Evolutionary conservation across 208 protist genomes (phyloP).

Genomic region (Histomonas meleagridis): DNA sequence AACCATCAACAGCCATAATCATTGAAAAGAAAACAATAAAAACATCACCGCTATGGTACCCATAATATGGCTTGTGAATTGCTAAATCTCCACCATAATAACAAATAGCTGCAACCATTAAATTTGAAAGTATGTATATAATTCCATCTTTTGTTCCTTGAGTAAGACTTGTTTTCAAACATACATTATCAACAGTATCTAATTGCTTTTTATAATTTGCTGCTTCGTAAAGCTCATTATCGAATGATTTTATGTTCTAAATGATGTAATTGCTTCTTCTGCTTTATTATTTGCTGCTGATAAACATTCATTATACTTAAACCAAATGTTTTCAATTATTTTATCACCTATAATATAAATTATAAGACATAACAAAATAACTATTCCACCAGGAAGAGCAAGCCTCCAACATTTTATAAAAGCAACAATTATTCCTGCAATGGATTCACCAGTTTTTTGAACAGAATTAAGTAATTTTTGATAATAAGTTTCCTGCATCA

Average conservation of each 20-base stretch:
- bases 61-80: too few relatives aligned
- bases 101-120: too few relatives aligned
- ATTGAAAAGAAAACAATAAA: too few relatives aligned
- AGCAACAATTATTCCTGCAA: not conserved
- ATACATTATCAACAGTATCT: too few relatives aligned
- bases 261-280: slow-evolving; percentile 4
- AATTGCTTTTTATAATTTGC: too few relatives aligned
- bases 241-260: slow-evolving; percentile 20
- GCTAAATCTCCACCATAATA: too few relatives aligned
- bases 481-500: not conserved
- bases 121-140: too few relatives aligned
- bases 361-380: not conserved
- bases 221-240: not conserved
- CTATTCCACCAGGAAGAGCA: not conserved
- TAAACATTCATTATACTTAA: not conserved
- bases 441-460: not conserved
- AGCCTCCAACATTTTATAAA: not conserved
- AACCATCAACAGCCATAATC: too few relatives aligned
- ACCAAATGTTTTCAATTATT: not conserved
- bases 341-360: not conserved
- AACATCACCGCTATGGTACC: too few relatives aligned
- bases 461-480: too few relatives aligned
- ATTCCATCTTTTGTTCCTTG: too few relatives aligned
- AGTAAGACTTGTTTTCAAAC: too few relatives aligned
- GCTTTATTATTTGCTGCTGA: not conserved